phyloP scores from a whole-genome alignment of 1,284 basidiomycete genomes.

The Filobasidium uniguttulatum region DNA sequence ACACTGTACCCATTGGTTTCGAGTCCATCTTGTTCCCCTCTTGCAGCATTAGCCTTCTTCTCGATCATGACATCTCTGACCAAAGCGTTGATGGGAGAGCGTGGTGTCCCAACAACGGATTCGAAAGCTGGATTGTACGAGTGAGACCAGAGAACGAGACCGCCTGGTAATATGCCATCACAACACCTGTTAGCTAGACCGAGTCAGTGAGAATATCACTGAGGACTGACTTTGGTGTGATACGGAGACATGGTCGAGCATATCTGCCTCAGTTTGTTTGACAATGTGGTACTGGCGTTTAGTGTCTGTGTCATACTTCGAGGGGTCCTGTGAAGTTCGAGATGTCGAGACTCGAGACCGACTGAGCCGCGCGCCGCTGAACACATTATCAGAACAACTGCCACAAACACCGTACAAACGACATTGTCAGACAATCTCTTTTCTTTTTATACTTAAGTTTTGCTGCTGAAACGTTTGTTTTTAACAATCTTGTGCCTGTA shows the following conservation, averaged over 20 bases:
- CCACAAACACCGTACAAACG: no score
- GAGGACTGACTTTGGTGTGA: slow-evolving; percentile 59
- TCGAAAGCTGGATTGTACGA: slow-evolving; percentile 78
- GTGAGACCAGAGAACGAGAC: slow-evolving; percentile 79
- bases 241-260: slow-evolving; percentile 81
- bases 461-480: no score
- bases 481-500: no score
- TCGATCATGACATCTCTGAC: slow-evolving; percentile 83
- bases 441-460: no score
- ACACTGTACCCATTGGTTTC: slow-evolving; percentile 86
- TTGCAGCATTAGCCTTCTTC: slow-evolving; percentile 31
- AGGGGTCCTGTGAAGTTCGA: no score
- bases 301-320: no score
- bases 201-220: background rate
- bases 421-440: no score
- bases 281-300: no score
- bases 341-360: no score
- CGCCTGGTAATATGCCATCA: slow-evolving; percentile 44
- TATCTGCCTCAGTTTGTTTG: no score
- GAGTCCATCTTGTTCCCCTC: slow-evolving; percentile 51
- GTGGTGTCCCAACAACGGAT: slow-evolving; percentile 52
- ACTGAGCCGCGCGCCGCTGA: no score
- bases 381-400: no score
- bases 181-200: background rate
- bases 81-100: slow-evolving; percentile 74